Base-by-base conservation (phyloP, 257 asterid genomes). In the Orobanche coerulescens region DNA sequence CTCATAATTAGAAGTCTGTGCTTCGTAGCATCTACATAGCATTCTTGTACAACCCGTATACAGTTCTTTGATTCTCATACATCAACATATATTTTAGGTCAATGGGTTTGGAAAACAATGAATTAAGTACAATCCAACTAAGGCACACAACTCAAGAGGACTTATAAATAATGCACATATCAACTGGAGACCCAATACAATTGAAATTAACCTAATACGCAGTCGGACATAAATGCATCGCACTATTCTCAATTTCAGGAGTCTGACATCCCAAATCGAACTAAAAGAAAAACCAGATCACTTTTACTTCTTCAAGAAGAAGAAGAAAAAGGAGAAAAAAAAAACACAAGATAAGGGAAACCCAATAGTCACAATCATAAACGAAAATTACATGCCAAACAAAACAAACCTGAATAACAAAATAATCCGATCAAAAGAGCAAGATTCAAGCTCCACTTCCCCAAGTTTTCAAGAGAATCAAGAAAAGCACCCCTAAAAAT, bases 401-500 rank as follows among this genome's bases (percentile, higher is more conserved):
- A 50, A 44, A 60, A 72, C 54, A 12, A 39, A 79, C 80, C 79
- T 44, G 64, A 65, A 50, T 18, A 25, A 11, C 50, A 55, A 59
- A 67, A 1, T n/a, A 34, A 39, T 44, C 74, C 74, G 69, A 73
- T 66, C 64, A 44, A 25, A 26, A 36, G 53, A 53, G 42, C 69
- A 33, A 54, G 24, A 39, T 31, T 74, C 47, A 66, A 64, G 74
- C 63, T 71, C 71, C 69, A 52, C 24, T 56, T 61, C 8, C 49
- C 69, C 25, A 53, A 55, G 51, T 19, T 36, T 44, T 12, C 62
- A 3, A 33, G 19, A 28, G 33, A 62, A 18, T 18, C 54, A 16
- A 56, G 0, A 36, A 26, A 61, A 34, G 16, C 58, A 40, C 48
- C 13, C n/a, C n/a, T n/a, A n/a, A n/a, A 15, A 37, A 16, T 14